Percentiles rank a stretch among this genome's conserved stretches.
Evolutionary conservation across 2,329 filamentous ascomycete species (phyloP).

Genomic region (Xylaria polymorpha): DNA sequence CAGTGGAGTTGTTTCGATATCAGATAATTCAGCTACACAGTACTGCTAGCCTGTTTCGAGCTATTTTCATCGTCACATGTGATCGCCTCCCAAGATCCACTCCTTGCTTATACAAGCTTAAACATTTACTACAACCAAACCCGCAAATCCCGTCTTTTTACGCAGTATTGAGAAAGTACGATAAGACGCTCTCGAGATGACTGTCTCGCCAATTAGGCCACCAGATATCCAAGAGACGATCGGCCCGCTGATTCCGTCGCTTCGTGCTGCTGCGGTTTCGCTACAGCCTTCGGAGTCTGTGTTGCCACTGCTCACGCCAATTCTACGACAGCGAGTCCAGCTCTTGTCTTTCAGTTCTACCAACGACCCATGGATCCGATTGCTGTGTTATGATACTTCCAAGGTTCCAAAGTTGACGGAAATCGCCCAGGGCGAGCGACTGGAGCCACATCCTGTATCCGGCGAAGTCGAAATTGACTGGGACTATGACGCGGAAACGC

Average conservation of each 20-base stretch:
- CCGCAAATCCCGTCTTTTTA: not conserved
- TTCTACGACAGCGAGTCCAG: conserved; percentile 73
- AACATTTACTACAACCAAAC: not conserved
- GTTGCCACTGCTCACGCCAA: conserved; percentile 71
- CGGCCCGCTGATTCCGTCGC: conserved; percentile 67
- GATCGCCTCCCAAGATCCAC: conserved; percentile 32
- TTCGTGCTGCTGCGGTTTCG: conserved; percentile 69
- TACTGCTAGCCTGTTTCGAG: conserved; percentile 7
- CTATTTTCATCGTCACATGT: conserved; percentile 32
- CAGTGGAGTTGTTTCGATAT: conserved; percentile 16
- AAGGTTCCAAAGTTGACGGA: conserved; percentile 68
- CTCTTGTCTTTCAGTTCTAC: conserved; percentile 68
- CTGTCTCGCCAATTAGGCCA: conserved; percentile 51
- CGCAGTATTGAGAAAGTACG: conserved; percentile 1
- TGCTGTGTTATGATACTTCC: conserved; percentile 75
- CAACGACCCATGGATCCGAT: conserved; percentile 76
- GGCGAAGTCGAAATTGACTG: conserved; percentile 82
- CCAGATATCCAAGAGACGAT: conserved; percentile 63
- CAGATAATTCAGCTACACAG: not conserved
- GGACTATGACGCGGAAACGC: conserved; percentile 70
- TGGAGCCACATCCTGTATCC: conserved; percentile 84
- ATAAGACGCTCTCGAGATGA: conserved; percentile 42
- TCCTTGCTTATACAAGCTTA: conserved; percentile 15
- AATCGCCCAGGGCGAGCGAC: conserved; percentile 68
- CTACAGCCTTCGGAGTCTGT: conserved; percentile 66